A percentile compares a stretch with the other conserved stretches of the same genome.
phyloP scores from a whole-genome alignment of 106 monocot genomes.

The Dendrobium officinale region DNA sequence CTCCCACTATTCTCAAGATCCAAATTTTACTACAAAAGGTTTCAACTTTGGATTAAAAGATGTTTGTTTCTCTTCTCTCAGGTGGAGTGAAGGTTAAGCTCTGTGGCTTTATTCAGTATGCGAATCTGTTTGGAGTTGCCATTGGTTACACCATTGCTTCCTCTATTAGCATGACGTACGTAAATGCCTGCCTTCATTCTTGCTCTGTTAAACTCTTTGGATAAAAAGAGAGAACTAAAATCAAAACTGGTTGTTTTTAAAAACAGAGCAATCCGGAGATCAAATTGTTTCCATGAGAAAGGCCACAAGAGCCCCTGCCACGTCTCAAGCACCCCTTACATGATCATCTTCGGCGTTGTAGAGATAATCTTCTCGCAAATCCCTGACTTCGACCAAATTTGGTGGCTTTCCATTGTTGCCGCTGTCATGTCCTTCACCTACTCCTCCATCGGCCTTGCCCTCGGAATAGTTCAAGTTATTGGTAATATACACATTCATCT shows the following conservation, averaged over 20 bases:
- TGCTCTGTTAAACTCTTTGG: background rate
- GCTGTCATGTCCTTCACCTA: slow-evolving; percentile 62
- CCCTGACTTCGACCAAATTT: slow-evolving; percentile 54
- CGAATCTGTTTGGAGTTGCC: slow-evolving; percentile 53
- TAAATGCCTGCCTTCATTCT: slow-evolving; percentile 6
- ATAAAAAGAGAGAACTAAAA: background rate
- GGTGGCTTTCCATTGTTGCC: slow-evolving; percentile 58
- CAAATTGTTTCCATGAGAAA: slow-evolving; percentile 48
- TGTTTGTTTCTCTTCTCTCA: background rate
- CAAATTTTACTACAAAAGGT: background rate
- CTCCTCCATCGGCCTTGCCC: slow-evolving; percentile 41
- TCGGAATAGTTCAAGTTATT: slow-evolving; percentile 36
- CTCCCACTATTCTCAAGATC: background rate
- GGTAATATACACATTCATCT: slow-evolving; percentile 51
- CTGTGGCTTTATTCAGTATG: slow-evolving; percentile 54
- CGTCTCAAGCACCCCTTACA: slow-evolving; percentile 39
- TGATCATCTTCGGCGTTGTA: slow-evolving; percentile 35
- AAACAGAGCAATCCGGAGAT: slow-evolving; percentile 41
- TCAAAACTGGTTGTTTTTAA: background rate
- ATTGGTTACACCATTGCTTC: slow-evolving; percentile 73
- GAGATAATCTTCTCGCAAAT: slow-evolving; percentile 54
- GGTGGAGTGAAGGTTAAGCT: slow-evolving; percentile 54
- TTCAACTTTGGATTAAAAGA: background rate
- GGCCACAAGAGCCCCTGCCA: slow-evolving; percentile 38
- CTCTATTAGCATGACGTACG: slow-evolving; percentile 72